Conservation (phyloP, 441 rosid species). For the Theobroma grandiflorum region DNA sequence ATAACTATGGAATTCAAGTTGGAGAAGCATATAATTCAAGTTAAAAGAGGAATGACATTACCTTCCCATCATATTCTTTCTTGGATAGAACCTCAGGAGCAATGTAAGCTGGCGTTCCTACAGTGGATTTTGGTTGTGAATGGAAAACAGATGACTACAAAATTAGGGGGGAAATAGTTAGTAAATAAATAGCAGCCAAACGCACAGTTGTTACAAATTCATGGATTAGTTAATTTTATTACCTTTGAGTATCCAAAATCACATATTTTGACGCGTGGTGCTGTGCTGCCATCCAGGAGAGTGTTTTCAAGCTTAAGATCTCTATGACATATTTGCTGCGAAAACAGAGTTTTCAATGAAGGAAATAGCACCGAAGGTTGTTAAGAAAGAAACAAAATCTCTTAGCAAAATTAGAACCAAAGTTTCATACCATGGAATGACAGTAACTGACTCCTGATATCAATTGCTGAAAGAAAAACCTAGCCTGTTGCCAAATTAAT, state of each 20-base stretch:
- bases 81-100: constrained; percentile 66
- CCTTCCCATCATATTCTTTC: constrained; percentile 74
- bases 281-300: constrained; percentile 73
- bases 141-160: constrained; percentile 67
- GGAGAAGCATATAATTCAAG: background rate
- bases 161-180: background rate
- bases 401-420: background rate
- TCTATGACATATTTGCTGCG: constrained; percentile 81
- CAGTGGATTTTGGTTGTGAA: constrained; percentile 79
- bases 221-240: constrained; percentile 6
- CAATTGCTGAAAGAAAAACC: constrained; percentile 91
- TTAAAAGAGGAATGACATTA: constrained; percentile 13
- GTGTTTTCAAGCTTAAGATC: constrained; percentile 96
- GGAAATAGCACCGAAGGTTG: background rate
- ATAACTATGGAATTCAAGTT: background rate
- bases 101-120: constrained; percentile 76
- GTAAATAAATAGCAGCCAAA: constrained; percentile 11
- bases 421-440: constrained; percentile 70
- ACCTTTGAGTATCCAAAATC: constrained; percentile 92
- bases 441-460: constrained; percentile 89
- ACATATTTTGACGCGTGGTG: constrained; percentile 84
- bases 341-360: constrained; percentile 7
- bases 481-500: constrained; percentile 55
- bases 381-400: background rate
- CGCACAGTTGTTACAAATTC: background rate